Evolutionary conservation across 805 yeast genomes (phyloP).

Genomic region (Wickerhamiella alocasiicola): DNA sequence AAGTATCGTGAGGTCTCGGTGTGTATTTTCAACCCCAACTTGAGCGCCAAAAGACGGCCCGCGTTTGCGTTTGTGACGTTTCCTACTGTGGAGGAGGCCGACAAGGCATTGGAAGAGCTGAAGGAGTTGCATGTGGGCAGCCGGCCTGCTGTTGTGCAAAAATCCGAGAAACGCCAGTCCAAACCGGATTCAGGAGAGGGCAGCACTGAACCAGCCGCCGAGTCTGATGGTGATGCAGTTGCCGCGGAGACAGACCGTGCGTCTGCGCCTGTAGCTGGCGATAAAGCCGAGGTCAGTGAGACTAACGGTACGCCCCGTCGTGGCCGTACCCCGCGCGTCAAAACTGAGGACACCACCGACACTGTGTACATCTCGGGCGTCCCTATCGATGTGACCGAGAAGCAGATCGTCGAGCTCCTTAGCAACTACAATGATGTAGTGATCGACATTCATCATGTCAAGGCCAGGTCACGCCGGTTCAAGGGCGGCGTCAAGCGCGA

Average conservation of each 20-base stretch:
- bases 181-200: slow-evolving; percentile 2
- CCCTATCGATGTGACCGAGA: slow-evolving; percentile 38
- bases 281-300: slow-evolving; percentile 1
- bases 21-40: background rate
- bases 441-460: slow-evolving; percentile 23
- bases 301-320: background rate
- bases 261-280: background rate
- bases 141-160: background rate
- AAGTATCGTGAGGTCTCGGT: slow-evolving; percentile 1
- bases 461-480: slow-evolving; percentile 12
- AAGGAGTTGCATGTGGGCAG: background rate
- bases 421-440: slow-evolving; percentile 22
- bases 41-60: background rate
- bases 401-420: slow-evolving; percentile 36
- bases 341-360: slow-evolving; percentile 35
- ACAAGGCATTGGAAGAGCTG: slow-evolving; percentile 1
- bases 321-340: slow-evolving; percentile 12
- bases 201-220: slow-evolving; percentile 11
- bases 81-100: background rate
- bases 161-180: background rate
- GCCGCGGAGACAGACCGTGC: background rate
- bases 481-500: background rate
- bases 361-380: slow-evolving; percentile 53
- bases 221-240: slow-evolving; percentile 4
- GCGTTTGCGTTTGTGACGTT: slow-evolving; percentile 10